phyloP scores from a whole-genome alignment of 768 basidiomycete species.

The Tubosaeta sp. region DNA sequence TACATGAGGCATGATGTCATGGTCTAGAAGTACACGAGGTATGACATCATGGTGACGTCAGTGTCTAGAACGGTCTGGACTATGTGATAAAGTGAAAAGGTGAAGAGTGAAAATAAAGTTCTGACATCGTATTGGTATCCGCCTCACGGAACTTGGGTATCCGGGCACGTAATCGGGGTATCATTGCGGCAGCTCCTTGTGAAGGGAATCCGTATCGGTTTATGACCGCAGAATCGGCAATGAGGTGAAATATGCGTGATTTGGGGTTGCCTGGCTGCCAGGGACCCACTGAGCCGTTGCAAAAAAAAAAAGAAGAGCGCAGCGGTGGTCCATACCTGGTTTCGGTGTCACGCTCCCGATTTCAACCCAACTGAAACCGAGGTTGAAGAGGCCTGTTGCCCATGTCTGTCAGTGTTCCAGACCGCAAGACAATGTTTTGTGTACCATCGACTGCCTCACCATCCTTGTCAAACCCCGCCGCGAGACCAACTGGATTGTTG shows the following conservation, averaged over 20 bases:
- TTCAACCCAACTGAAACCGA: no score
- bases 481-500: conserved; percentile 84
- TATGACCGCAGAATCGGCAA: conserved; percentile 76
- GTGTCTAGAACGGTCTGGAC: no score
- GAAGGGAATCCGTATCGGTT: conserved; percentile 99
- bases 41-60: no score
- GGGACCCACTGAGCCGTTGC: conserved; percentile 3
- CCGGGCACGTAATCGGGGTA: conserved; percentile 73
- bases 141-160: conserved; percentile 47
- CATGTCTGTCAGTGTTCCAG: no score
- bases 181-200: conserved; percentile 76
- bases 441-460: no score
- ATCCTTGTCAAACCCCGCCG: conserved; percentile 81
- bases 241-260: conserved; percentile 88
- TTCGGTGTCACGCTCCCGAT: no score
- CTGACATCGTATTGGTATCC: conserved; percentile 32
- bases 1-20: no score
- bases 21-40: no score
- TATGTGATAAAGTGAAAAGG: no score
- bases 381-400: no score
- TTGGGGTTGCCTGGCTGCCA: conserved; percentile 82
- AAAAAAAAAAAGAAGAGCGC: background rate
- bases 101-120: no score
- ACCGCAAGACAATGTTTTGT: no score
- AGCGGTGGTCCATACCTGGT: conserved; percentile 61